phyloP scores from a whole-genome alignment of 768 basidiomycete species.

The Boletellus ananas region DNA sequence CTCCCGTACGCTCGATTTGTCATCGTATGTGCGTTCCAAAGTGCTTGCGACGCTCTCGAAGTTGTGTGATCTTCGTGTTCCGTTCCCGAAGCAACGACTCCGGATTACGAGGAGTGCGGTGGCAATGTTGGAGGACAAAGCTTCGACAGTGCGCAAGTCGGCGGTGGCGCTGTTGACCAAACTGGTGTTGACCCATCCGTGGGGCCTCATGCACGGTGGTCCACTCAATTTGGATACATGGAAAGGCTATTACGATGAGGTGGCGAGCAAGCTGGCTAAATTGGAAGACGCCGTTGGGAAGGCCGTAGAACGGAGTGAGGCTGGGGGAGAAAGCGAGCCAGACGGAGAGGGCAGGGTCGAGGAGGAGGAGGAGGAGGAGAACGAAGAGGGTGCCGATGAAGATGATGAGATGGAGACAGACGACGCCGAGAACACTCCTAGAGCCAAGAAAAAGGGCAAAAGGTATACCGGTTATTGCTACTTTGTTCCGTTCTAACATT shows the following conservation, averaged over 20 bases:
- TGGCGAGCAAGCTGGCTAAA: conserved; percentile 61
- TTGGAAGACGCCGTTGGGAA: conserved; percentile 68
- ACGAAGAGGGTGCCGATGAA: conserved; percentile 31
- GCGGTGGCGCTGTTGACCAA: conserved; percentile 73
- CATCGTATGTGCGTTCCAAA: conserved; percentile 88
- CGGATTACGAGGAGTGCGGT: conserved; percentile 73
- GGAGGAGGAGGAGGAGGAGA: conserved; percentile 33
- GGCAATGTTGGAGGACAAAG: conserved; percentile 84
- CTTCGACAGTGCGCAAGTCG: conserved; percentile 79
- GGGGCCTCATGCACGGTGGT: conserved; percentile 80
- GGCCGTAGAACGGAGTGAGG: conserved; percentile 46
- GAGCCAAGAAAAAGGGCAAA: conserved; percentile 33
- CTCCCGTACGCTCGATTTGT: conserved; percentile 83
- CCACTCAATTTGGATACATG: conserved; percentile 67
- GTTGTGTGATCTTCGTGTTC: conserved; percentile 70
- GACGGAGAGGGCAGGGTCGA: conserved; percentile 32
- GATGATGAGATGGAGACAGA: conserved; percentile 34
- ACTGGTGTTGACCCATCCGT: conserved; percentile 85
- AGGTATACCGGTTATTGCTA: conserved; percentile 7
- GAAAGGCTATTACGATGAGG: conserved; percentile 64
- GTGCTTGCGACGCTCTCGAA: conserved; percentile 74
- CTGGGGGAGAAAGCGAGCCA: conserved; percentile 35
- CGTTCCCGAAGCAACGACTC: conserved; percentile 85
- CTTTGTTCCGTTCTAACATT: conserved; percentile 9
- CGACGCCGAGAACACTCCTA: conserved; percentile 19